phyloP scores from a whole-genome alignment of 805 yeast species.

The Metschnikowia baotianmanensis region DNA sequence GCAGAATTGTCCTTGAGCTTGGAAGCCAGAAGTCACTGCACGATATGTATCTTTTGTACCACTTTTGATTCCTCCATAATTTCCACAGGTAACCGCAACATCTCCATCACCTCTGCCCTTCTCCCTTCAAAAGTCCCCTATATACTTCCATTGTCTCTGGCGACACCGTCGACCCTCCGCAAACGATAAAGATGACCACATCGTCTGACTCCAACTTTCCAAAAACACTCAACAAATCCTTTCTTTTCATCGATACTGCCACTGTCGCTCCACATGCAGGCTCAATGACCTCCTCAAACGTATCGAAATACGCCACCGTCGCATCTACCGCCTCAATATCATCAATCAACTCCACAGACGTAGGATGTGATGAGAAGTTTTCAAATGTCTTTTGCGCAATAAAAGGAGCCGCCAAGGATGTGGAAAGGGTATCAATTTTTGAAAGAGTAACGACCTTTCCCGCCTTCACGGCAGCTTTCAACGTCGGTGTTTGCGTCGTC shows the following conservation, averaged over 20 bases:
- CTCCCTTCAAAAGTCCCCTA: too few relatives aligned
- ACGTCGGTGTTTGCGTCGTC: slow-evolving; percentile 60
- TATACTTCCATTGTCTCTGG: slow-evolving; percentile 13
- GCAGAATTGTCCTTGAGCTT: too few relatives aligned
- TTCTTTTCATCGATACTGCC: slow-evolving; percentile 44
- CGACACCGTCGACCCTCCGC: slow-evolving; percentile 40
- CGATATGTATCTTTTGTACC: too few relatives aligned
- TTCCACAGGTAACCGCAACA: too few relatives aligned
- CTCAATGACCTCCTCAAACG: slow-evolving; percentile 53
- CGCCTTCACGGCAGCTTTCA: slow-evolving; percentile 48
- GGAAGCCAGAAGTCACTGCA: too few relatives aligned
- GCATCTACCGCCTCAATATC: slow-evolving; percentile 61
- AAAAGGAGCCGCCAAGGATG: slow-evolving; percentile 60
- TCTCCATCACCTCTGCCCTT: too few relatives aligned
- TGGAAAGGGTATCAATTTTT: slow-evolving; percentile 55
- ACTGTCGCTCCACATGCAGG: slow-evolving; percentile 76
- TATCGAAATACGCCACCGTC: slow-evolving; percentile 48
- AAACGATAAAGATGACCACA: slow-evolving; percentile 52
- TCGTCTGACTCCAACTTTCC: slow-evolving; percentile 35
- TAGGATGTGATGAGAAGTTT: slow-evolving; percentile 28
- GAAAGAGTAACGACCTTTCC: slow-evolving; percentile 43
- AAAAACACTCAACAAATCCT: slow-evolving; percentile 26
- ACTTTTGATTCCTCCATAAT: too few relatives aligned
- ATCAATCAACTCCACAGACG: slow-evolving; percentile 25
- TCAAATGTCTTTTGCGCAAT: slow-evolving; percentile 47